phyloP scores from a whole-genome alignment of 2,329 filamentous ascomycete genomes.

The Aschersonia sp. region DNA sequence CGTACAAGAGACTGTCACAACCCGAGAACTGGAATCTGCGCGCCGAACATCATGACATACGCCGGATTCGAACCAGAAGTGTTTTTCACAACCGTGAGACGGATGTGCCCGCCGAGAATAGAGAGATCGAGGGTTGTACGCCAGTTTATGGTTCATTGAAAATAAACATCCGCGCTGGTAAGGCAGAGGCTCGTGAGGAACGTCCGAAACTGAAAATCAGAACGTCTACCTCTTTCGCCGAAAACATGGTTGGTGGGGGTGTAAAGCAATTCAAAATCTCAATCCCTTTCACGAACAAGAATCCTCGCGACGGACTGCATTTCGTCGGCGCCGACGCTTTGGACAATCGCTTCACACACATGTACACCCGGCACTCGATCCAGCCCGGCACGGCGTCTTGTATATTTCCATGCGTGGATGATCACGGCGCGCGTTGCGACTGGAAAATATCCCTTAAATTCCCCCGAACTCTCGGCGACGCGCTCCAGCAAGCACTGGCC shows the following conservation, averaged over 20 bases:
- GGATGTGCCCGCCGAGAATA: conserved; percentile 40
- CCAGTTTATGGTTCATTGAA: conserved; percentile 39
- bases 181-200: conserved; percentile 17
- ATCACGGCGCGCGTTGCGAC: conserved; percentile 62
- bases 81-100: conserved; percentile 34
- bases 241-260: conserved; percentile 18
- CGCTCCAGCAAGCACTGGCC: conserved; percentile 33
- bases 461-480: conserved; percentile 76
- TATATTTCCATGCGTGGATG: conserved; percentile 88
- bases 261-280: conserved; percentile 33
- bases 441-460: conserved; percentile 86
- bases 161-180: conserved; percentile 24
- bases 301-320: conserved; percentile 74
- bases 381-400: conserved; percentile 69
- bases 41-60: conserved; percentile 62
- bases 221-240: conserved; percentile 22
- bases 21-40: conserved; percentile 46
- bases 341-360: conserved; percentile 77
- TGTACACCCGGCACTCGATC: conserved; percentile 72
- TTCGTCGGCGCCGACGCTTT: conserved; percentile 76
- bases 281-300: conserved; percentile 65
- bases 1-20: conserved; percentile 50
- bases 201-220: conserved; percentile 28
- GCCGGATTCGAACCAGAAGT: conserved; percentile 49
- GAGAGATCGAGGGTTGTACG: conserved; percentile 39